These are phyloP conservation scores for Leptomonas seymouri DNA, from an alignment of 208 protist species.

Conservation along the genomic window DNA sequence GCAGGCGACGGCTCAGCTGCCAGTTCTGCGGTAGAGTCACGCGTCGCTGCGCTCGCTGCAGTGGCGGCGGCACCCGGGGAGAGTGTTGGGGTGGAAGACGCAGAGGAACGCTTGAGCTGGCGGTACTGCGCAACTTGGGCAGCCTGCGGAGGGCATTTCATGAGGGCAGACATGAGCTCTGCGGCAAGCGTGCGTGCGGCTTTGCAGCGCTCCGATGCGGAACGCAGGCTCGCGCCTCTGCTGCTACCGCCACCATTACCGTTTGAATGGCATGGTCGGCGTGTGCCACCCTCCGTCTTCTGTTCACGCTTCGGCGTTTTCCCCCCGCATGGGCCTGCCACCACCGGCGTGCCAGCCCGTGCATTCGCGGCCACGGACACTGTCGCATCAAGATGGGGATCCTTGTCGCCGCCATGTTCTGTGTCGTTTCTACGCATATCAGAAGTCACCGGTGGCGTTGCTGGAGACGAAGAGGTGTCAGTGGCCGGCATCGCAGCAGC, in stretches of 20 bases:
- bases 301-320: constrained; percentile 2
- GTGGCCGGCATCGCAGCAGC: background rate
- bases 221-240: background rate
- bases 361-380: background rate
- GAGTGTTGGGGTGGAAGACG: background rate
- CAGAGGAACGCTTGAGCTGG: background rate
- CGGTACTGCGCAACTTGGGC: constrained; percentile 29
- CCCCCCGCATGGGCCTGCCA: background rate
- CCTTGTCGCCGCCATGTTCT: no score
- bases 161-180: constrained; percentile 58
- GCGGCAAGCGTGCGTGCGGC: constrained; percentile 45
- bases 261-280: background rate
- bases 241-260: background rate
- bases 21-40: background rate
- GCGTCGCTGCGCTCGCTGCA: background rate
- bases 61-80: background rate
- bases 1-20: background rate
- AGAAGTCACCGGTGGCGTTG: background rate
- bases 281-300: background rate
- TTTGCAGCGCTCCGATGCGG: constrained; percentile 35
- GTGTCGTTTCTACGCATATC: no score
- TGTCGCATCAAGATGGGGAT: background rate
- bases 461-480: background rate
- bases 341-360: background rate
- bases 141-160: constrained; percentile 41